Evolutionary conservation across 805 yeast species (phyloP), one percentile per base, ranked within the genome.

Genomic region (Hanseniaspora meyeri): DNA sequence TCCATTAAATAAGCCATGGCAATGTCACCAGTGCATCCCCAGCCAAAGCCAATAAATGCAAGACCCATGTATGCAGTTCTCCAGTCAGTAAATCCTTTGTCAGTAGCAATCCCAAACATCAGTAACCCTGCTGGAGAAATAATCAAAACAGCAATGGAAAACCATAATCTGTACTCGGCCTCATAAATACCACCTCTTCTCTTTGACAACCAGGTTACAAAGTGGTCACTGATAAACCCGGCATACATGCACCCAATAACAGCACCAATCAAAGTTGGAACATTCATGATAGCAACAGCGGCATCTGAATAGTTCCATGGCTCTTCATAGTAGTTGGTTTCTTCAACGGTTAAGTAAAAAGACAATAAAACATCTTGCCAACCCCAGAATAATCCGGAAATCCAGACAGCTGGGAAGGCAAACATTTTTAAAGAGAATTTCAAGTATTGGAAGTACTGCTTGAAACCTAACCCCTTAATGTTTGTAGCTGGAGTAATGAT

Each of bases 361-460:
- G 90, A 79, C 60, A 85, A 73, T 64, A 83, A 82, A 0, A 89
- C 85, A 65, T 83, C 88, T 66, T 85, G 91, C 58, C 81, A 73
- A 47, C 91, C 91, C 91, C 91, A 85, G 60, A 85, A 79, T n/a
- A 82, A 59, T 50, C 87, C 87, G 1, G 85, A 79, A 27, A 79
- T 70, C 62, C 82, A 69, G 14, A 80, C 82, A 3, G 86, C 84
- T 2, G 87, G 87, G 64, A 80, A 80, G 61, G 73, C 72, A 61
- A 81, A 79, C 65, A 81, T 82, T 60, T 79, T 74, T 59, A 80
- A 66, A 65, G 78, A 77, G 59, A 74, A 64, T 17, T 68, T 57
- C 39, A 85, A 68, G 50, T 83, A 77, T 56, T 72, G 65, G 60
- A 77, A 61, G 65, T 85, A 85, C 64, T 85, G 90, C 63, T 76